phyloP scores from a whole-genome alignment of 2,329 filamentous ascomycete species.

The Monilinia fructicola region DNA sequence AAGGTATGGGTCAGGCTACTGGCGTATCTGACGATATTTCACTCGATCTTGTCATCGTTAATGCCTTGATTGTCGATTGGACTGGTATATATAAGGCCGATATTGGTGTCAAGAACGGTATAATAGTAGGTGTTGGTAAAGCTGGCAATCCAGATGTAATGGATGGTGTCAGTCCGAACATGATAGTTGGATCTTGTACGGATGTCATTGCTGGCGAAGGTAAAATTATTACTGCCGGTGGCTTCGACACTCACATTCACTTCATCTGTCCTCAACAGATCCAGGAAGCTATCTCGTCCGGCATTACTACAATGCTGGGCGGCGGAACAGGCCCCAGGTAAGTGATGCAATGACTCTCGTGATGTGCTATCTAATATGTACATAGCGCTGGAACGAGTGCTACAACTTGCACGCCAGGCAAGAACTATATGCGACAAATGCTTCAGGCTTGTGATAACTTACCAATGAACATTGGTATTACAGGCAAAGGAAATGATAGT shows the following conservation, averaged over 20 bases:
- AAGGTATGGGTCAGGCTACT: slow-evolving; percentile 93
- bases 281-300: slow-evolving; percentile 77
- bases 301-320: slow-evolving; percentile 86
- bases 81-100: slow-evolving; percentile 95
- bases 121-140: slow-evolving; percentile 88
- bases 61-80: slow-evolving; percentile 88
- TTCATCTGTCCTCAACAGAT: slow-evolving; percentile 94
- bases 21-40: slow-evolving; percentile 70
- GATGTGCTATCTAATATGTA: slow-evolving; percentile 22
- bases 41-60: slow-evolving; percentile 83
- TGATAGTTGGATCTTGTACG: slow-evolving; percentile 84
- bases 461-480: slow-evolving; percentile 86
- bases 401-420: slow-evolving; percentile 89
- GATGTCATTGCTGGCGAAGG: slow-evolving; percentile 90
- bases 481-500: slow-evolving; percentile 90
- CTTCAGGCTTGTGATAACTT: slow-evolving; percentile 80
- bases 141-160: slow-evolving; percentile 97
- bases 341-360: neutral
- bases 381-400: slow-evolving; percentile 79
- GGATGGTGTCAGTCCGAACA: slow-evolving; percentile 75
- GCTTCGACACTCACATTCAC: slow-evolving; percentile 87
- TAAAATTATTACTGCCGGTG: slow-evolving; percentile 87
- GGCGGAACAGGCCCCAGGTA: slow-evolving; percentile 89
- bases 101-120: slow-evolving; percentile 85
- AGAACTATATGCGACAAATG: slow-evolving; percentile 82